These are phyloP conservation scores for Nothophoma quercina DNA, from an alignment of 2,329 filamentous ascomycete genomes.

Conservation along the genomic window DNA sequence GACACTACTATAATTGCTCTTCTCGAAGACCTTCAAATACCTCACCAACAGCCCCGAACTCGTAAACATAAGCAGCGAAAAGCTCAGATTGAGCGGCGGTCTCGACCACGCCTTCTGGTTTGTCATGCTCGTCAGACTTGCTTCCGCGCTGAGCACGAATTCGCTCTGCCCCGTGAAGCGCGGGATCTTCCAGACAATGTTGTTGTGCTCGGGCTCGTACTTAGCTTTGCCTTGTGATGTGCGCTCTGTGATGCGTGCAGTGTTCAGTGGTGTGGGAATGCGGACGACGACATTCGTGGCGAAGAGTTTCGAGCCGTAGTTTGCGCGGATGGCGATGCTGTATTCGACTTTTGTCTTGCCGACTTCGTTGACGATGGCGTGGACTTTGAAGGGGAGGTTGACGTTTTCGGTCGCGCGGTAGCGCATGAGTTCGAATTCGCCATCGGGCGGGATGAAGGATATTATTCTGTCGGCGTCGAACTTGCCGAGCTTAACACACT, in stretches of 20 bases:
- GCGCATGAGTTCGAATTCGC: slow-evolving; percentile 98
- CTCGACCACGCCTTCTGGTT: slow-evolving; percentile 97
- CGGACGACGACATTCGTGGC: slow-evolving; percentile 95
- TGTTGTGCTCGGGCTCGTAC: slow-evolving; percentile 97
- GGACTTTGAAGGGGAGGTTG: slow-evolving; percentile 97
- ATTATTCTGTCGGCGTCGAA: slow-evolving; percentile 98
- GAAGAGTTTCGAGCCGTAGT: slow-evolving; percentile 95
- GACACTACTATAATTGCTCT: slow-evolving; percentile 97
- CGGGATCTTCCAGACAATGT: slow-evolving; percentile 98
- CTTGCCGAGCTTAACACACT: slow-evolving; percentile 96
- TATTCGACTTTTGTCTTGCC: slow-evolving; percentile 98
- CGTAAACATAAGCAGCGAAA: slow-evolving; percentile 97
- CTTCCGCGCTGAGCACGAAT: slow-evolving; percentile 93
- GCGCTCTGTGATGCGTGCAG: slow-evolving; percentile 89
- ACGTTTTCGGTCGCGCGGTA: slow-evolving; percentile 99
- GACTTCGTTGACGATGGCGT: slow-evolving; percentile 97
- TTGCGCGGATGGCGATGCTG: slow-evolving; percentile 95
- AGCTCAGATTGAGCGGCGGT: slow-evolving; percentile 89
- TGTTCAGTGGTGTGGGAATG: slow-evolving; percentile 96
- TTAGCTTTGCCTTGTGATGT: slow-evolving; percentile 97
- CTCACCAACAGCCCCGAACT: slow-evolving; percentile 90
- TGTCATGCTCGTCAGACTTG: slow-evolving; percentile 93
- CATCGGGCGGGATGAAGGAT: slow-evolving; percentile 94
- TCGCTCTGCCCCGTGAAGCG: slow-evolving; percentile 99
- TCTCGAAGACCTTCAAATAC: slow-evolving; percentile 98